Evolutionary conservation across 805 yeast genomes (phyloP).

Genomic region (Nakazawaea anatomiae): DNA sequence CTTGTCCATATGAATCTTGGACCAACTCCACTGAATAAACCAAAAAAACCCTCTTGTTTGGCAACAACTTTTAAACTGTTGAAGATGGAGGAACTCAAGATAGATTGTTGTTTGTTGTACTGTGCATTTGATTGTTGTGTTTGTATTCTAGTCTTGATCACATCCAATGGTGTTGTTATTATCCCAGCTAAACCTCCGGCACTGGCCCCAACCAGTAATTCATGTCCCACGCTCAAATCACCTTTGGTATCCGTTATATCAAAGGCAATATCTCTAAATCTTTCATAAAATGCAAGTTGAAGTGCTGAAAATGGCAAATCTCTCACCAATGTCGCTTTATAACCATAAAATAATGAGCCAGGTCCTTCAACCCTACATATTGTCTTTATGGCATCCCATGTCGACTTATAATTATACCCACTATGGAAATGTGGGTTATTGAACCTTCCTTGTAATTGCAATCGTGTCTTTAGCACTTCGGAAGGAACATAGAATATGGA

Average conservation of each 20-base stretch:
- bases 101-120: slow-evolving; percentile 13
- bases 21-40: slow-evolving; percentile 90
- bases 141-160: slow-evolving; percentile 87
- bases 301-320: slow-evolving; percentile 95
- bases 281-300: slow-evolving; percentile 93
- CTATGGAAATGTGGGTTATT: slow-evolving; percentile 74
- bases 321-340: slow-evolving; percentile 86
- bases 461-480: slow-evolving; percentile 87
- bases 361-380: slow-evolving; percentile 68
- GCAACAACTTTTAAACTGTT: slow-evolving; percentile 53
- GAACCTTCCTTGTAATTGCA: slow-evolving; percentile 86
- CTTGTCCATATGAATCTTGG: slow-evolving; percentile 97
- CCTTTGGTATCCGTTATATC: slow-evolving; percentile 19
- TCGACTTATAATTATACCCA: slow-evolving; percentile 83
- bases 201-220: slow-evolving; percentile 84
- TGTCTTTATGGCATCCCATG: slow-evolving; percentile 62
- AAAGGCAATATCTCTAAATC: slow-evolving; percentile 49
- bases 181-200: slow-evolving; percentile 94
- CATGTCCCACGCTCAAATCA: slow-evolving; percentile 52
- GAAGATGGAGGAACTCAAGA: slow-evolving; percentile 38
- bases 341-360: slow-evolving; percentile 78
- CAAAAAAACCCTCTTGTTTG: slow-evolving; percentile 66
- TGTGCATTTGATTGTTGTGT: slow-evolving; percentile 53
- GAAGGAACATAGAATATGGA: slow-evolving; percentile 90
- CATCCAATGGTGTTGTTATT: slow-evolving; percentile 87